Evolutionary conservation across 2,329 filamentous ascomycete genomes (phyloP), one percentile per base, ranked within the genome.

Genomic region (Hypomyces perniciosus): DNA sequence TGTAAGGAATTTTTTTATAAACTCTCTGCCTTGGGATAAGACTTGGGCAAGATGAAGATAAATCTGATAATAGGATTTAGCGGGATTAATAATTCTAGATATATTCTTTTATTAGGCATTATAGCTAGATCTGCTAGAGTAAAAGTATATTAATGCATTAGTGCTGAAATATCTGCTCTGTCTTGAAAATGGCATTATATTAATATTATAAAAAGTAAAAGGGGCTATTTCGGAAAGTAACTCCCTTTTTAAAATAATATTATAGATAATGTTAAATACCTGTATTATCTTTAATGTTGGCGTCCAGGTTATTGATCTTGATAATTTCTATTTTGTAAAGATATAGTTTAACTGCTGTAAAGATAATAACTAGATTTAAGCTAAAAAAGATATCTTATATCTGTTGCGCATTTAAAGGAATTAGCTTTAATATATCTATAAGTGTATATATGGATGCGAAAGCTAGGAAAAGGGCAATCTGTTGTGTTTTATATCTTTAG

Each of bases 371-470:
- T n/a, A n/a, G n/a, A n/a, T n/a, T n/a, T n/a, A n/a, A n/a, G n/a
- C n/a, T n/a, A n/a, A n/a, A n/a, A n/a, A n/a, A n/a, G n/a, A n/a
- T n/a, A n/a, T n/a, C n/a, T n/a, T n/a, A n/a, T n/a, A n/a, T n/a
- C n/a, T n/a, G n/a, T n/a, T n/a, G n/a, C n/a, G n/a, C n/a, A n/a
- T n/a, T n/a, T n/a, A n/a, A n/a, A n/a, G n/a, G n/a, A n/a, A n/a
- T n/a, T n/a, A 77, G 4, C 74, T 69, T 0, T 90, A 86, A 0
- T 74, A 83, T 0, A 88, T 79, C 57, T 0, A 69, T 86, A 90
- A 75, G 84, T 83, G 0, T 86, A 83, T 52, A 88, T 86, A 82
- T 66, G 86, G n/a, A 82, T 90, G 78, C 66, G 85, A 8, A 80
- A 84, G 52, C 72, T 91, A 0, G 86, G 84, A 0, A 67, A 79